phyloP scores from a whole-genome alignment of 768 basidiomycete genomes.

The Floccularia luteovirens region DNA sequence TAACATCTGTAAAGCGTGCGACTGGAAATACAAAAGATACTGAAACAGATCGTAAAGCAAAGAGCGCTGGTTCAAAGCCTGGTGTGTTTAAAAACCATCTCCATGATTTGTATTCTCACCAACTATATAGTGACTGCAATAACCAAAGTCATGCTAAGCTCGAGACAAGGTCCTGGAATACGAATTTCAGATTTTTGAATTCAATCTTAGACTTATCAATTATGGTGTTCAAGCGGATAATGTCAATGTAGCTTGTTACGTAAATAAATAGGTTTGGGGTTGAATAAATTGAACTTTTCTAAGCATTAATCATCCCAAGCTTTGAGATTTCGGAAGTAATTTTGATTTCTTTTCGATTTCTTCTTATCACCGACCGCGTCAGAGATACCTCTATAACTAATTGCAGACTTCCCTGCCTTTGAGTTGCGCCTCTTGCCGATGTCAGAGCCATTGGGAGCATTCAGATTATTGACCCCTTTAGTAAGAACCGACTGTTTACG shows the following conservation, averaged over 20 bases:
- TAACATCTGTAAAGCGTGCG: constrained; percentile 64
- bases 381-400: constrained; percentile 26
- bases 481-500: constrained; percentile 36
- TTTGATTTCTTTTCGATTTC: constrained; percentile 19
- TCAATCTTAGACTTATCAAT: background rate
- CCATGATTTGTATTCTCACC: constrained; percentile 5
- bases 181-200: constrained; percentile 70
- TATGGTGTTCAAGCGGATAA: constrained; percentile 10
- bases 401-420: constrained; percentile 15
- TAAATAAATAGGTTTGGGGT: constrained; percentile 5
- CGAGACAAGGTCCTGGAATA: constrained; percentile 85
- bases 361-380: constrained; percentile 32
- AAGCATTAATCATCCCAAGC: background rate
- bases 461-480: constrained; percentile 18
- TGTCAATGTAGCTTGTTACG: constrained; percentile 8
- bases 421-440: constrained; percentile 45
- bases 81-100: constrained; percentile 17
- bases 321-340: background rate
- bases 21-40: constrained; percentile 64
- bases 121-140: constrained; percentile 62
- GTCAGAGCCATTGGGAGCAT: constrained; percentile 31
- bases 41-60: constrained; percentile 29
- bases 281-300: background rate
- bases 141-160: constrained; percentile 76
- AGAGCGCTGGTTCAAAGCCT: constrained; percentile 37